Conservation (phyloP, 2,329 filamentous ascomycete genomes). For the Aciculosporium take region DNA sequence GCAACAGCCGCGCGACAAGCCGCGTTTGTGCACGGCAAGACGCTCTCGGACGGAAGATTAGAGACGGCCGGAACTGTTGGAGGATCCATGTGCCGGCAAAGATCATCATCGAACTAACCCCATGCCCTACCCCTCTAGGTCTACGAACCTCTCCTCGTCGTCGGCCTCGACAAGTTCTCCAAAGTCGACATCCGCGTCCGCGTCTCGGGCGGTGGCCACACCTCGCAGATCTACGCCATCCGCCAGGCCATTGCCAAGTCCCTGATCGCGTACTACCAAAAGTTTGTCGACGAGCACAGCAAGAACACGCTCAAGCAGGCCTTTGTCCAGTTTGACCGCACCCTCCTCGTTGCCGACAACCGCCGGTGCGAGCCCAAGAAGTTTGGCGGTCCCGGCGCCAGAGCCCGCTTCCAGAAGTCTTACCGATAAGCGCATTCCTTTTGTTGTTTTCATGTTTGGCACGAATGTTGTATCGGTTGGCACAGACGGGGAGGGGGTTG, state of each 20-base stretch:
- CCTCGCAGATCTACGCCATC: constrained; percentile 94
- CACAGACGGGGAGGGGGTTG: neutral
- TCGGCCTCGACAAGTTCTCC: constrained; percentile 94
- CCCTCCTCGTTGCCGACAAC: constrained; percentile 97
- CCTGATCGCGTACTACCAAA: constrained; percentile 80
- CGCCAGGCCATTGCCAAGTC: constrained; percentile 95
- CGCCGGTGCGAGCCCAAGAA: constrained; percentile 99
- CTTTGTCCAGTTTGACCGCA: constrained; percentile 89
- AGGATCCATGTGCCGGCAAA: too few relatives aligned
- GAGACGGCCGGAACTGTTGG: neutral
- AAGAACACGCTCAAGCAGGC: constrained; percentile 99
- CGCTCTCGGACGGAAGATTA: neutral
- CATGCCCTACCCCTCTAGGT: constrained; percentile 37
- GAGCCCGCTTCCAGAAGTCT: constrained; percentile 96
- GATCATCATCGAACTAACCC: too few relatives aligned
- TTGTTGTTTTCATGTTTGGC: neutral
- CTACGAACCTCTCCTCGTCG: constrained; percentile 96
- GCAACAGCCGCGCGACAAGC: neutral
- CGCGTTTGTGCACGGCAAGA: neutral
- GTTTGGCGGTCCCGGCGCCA: constrained; percentile 84
- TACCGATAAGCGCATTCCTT: constrained; percentile 62
- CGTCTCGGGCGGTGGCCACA: constrained; percentile 94
- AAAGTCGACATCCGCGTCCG: constrained; percentile 95
- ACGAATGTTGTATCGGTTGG: constrained; percentile 3
- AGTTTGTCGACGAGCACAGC: constrained; percentile 99